phyloP scores from a whole-genome alignment of 176 grass and related monocot genomes.

The Avena insularis region DNA sequence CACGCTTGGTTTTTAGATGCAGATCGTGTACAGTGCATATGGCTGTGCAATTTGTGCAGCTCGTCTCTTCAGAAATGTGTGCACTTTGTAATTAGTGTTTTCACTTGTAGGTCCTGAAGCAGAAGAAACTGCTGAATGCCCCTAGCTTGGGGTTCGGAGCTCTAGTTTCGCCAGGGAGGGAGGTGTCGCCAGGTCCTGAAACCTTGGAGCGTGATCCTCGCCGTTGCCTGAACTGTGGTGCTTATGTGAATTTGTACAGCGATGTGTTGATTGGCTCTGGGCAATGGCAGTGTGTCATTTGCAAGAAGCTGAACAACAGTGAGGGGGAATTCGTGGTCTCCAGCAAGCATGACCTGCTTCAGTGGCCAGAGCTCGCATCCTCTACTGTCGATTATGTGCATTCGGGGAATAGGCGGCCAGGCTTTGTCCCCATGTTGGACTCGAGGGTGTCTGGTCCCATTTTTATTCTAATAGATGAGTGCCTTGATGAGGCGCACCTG shows the following conservation, averaged over 20 bases:
- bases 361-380: slow-evolving; percentile 71
- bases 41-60: slow-evolving; percentile 17
- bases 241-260: slow-evolving; percentile 86
- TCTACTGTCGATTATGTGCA: slow-evolving; percentile 85
- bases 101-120: slow-evolving; percentile 76
- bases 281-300: slow-evolving; percentile 93
- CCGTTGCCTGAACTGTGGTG: slow-evolving; percentile 79
- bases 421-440: slow-evolving; percentile 74
- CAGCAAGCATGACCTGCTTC: slow-evolving; percentile 76
- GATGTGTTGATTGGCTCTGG: slow-evolving; percentile 69
- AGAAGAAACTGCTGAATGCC: slow-evolving; percentile 85
- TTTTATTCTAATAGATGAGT: slow-evolving; percentile 95
- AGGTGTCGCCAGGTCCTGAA: slow-evolving; percentile 71
- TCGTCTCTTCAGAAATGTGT: not conserved
- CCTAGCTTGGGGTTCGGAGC: slow-evolving; percentile 89
- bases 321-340: slow-evolving; percentile 84
- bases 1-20: not conserved
- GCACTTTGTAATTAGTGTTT: slow-evolving; percentile 14
- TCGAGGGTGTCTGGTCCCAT: slow-evolving; percentile 73
- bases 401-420: slow-evolving; percentile 67
- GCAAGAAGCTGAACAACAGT: slow-evolving; percentile 80
- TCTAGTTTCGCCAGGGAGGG: slow-evolving; percentile 83
- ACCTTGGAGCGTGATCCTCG: slow-evolving; percentile 69
- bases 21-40: not conserved
- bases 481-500: slow-evolving; percentile 85